Conservation (phyloP, 495 filamentous ascomycete species). For the Saxispiralis lemnorum region DNA sequence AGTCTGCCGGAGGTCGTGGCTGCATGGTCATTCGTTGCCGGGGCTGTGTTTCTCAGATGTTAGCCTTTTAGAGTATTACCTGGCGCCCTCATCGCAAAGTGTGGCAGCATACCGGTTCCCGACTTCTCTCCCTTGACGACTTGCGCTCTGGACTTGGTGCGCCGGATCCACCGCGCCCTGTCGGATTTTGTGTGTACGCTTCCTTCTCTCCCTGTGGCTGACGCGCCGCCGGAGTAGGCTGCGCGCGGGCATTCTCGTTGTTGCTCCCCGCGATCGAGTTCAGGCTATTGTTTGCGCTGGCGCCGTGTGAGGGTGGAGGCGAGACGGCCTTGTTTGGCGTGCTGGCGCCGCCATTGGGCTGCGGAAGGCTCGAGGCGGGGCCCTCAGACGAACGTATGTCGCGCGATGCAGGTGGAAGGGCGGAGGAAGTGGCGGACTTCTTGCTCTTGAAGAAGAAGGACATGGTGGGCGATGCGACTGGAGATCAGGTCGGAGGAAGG, state of each 20-base stretch:
- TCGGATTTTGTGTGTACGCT: background rate
- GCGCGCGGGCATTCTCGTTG: background rate
- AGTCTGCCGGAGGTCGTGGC: constrained; percentile 28
- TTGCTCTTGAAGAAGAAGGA: constrained; percentile 55
- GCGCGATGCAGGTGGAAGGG: constrained; percentile 35
- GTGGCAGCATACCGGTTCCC: background rate
- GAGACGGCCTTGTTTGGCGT: constrained; percentile 9
- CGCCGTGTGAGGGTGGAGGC: constrained; percentile 37
- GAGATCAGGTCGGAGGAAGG: no score
- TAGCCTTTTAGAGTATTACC: background rate
- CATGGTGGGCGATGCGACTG: constrained; percentile 29
- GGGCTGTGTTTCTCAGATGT: background rate
- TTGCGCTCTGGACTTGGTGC: constrained; percentile 36
- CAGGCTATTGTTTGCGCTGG: constrained; percentile 46
- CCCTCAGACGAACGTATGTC: constrained; percentile 29
- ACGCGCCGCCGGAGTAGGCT: background rate
- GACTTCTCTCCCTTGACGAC: background rate
- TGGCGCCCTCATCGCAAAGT: background rate
- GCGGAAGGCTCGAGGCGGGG: constrained; percentile 13
- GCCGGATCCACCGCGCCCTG: constrained; percentile 2
- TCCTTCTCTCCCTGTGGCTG: constrained; percentile 3
- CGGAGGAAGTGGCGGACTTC: constrained; percentile 22
- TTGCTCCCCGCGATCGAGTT: constrained; percentile 32
- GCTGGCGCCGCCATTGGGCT: constrained; percentile 17
- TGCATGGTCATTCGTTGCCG: background rate